A percentile compares a stretch with the other conserved stretches of the same genome.
phyloP scores from a whole-genome alignment of 2,329 filamentous ascomycete species.

The Diaporthe eres region DNA sequence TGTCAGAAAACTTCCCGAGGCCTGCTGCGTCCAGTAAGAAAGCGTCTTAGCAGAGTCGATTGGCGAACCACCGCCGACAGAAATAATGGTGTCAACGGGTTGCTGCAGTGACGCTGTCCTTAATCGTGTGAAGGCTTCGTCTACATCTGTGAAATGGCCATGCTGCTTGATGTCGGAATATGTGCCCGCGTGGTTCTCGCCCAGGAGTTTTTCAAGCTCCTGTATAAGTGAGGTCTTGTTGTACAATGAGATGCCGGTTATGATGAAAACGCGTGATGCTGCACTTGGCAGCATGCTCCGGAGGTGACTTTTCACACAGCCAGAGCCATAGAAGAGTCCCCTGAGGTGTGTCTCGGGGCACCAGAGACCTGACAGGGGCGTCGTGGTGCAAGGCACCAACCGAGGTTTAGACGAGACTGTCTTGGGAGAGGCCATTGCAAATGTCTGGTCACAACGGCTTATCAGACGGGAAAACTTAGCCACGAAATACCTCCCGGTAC shows the following conservation, averaged over 20 bases:
- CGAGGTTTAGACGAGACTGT: not conserved
- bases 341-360: constrained; percentile 8
- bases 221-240: constrained; percentile 7
- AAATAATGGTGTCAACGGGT: constrained; percentile 6
- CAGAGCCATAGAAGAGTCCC: not conserved
- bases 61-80: constrained; percentile 8
- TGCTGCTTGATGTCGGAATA: constrained; percentile 8
- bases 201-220: constrained; percentile 1
- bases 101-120: not conserved
- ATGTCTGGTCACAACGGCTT: not conserved
- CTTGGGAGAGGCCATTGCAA: not conserved
- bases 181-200: constrained; percentile 3
- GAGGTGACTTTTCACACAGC: constrained; percentile 5
- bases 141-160: constrained; percentile 1
- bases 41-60: constrained; percentile 6
- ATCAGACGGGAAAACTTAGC: not conserved
- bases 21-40: constrained; percentile 17
- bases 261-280: not conserved
- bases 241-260: not conserved
- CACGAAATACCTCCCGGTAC: not conserved
- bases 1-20: not conserved
- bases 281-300: constrained; percentile 11
- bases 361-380: constrained; percentile 1
- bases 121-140: not conserved
- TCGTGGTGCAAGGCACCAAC: constrained; percentile 13